Evolutionary conservation across 2,329 filamentous ascomycete species (phyloP).

Genomic region (Cladophialophora exuberans): DNA sequence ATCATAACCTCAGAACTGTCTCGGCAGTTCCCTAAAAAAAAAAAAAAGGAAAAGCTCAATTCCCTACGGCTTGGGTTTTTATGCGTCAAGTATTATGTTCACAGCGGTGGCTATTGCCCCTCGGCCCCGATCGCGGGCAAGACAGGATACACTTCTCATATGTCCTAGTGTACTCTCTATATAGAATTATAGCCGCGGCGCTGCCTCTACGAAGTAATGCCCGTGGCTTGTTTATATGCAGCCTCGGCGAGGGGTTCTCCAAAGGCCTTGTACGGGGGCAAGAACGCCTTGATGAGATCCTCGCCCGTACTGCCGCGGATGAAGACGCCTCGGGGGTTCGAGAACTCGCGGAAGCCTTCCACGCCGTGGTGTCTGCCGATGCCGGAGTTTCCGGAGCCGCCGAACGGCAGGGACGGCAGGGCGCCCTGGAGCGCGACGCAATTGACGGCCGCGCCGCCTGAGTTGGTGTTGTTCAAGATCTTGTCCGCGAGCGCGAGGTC

Average conservation of each 20-base stretch:
- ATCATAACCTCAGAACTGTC: too few relatives aligned
- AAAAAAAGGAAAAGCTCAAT: too few relatives aligned
- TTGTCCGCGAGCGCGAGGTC: slow-evolving; percentile 41
- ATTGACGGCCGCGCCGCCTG: slow-evolving; percentile 57
- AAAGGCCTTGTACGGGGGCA: slow-evolving; percentile 4
- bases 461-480: slow-evolving; percentile 42
- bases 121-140: too few relatives aligned
- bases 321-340: slow-evolving; percentile 13
- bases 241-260: slow-evolving; percentile 8
- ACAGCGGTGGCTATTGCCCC: too few relatives aligned
- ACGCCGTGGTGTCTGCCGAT: slow-evolving; percentile 54
- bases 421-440: slow-evolving; percentile 51
- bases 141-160: too few relatives aligned
- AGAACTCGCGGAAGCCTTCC: slow-evolving; percentile 45
- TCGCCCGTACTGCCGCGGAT: not conserved
- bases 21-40: too few relatives aligned
- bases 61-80: too few relatives aligned
- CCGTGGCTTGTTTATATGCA: slow-evolving; percentile 4
- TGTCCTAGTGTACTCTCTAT: too few relatives aligned
- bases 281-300: slow-evolving; percentile 10
- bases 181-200: too few relatives aligned
- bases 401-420: slow-evolving; percentile 50
- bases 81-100: too few relatives aligned
- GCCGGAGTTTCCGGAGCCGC: slow-evolving; percentile 55
- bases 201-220: too few relatives aligned